Evolutionary conservation across 768 basidiomycete species (phyloP), one percentile per base, ranked within the genome.

Genomic region (Suillus luteus): DNA sequence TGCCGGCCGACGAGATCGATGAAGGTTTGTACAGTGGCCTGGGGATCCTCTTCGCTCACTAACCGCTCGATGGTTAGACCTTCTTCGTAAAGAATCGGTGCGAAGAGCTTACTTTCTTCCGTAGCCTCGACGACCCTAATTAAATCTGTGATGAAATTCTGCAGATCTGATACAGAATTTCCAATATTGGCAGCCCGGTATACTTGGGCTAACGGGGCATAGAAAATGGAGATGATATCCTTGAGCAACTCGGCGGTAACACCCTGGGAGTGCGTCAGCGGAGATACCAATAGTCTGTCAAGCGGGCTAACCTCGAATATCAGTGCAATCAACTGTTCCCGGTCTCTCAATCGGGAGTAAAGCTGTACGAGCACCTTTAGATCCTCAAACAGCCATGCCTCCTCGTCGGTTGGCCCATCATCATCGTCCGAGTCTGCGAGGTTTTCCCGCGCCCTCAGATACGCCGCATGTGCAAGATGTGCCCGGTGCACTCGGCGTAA

Each of bases 211-310:
- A 99, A 80, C 2, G 97, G 97, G 1, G 95, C 79, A 75, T 99
- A 99, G 77, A 99, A 99, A 64, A 99, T 99, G 22, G 97, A 98
- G 70, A 99, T 94, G 64, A 99, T 98, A 74, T 99, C 97, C 76
- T 96, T 98, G 71, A 99, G 80, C 31, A 99, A 81, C 40, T 99
- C 97, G 2, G 96, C 89, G 0, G 97, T 99, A 52, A 89, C 89
- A 24, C 97, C 96, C 96, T 99, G 41, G 8, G 24, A 5, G 40
- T 59, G 49, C 48, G 62, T 48, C 41, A 64, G 43, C 54, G n/a
- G 5, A 27, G 27, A 49, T 17, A 27, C 12, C 19, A 12, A 31
- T 35, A 19, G 6, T 27, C 15, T 11, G 24, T 40, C 65, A 1
- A n/a, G 57, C 10, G 27, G 35, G 66, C 84, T 62, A 61, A 90